Evolutionary conservation across 371 early-diverging fungal genomes (phyloP).

Genomic region (Smittium mucronatum): DNA sequence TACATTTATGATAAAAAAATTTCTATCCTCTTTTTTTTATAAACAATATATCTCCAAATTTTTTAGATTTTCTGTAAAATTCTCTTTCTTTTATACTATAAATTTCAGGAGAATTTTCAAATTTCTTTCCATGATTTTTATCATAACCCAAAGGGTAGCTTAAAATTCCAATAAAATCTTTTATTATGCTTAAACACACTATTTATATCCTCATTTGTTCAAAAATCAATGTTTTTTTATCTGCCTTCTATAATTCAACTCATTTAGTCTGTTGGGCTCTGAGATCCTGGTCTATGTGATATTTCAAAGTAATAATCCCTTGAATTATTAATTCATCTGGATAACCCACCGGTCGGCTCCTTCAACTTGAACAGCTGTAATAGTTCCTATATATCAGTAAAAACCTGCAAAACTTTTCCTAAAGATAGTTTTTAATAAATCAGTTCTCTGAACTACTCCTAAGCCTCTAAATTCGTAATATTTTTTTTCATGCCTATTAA

Average conservation of each 20-base stretch:
- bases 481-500: conserved; percentile 1
- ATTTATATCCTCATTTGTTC: not conserved
- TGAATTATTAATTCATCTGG: not conserved
- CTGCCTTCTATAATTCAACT: not conserved
- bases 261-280: not conserved
- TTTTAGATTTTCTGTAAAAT: not conserved
- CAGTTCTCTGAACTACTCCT: not conserved
- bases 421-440: not conserved
- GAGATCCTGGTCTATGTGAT: not conserved
- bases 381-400: not conserved
- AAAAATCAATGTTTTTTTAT: not conserved
- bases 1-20: not conserved
- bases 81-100: not conserved
- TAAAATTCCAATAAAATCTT: not conserved
- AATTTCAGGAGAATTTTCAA: not conserved
- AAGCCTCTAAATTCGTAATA: not conserved
- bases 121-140: not conserved
- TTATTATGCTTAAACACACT: not conserved
- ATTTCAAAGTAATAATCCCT: conserved; percentile 1
- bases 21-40: not conserved
- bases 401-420: not conserved
- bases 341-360: not conserved
- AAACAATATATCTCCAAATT: not conserved
- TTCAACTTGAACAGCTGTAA: not conserved
- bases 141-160: not conserved